phyloP scores from a whole-genome alignment of 2,329 filamentous ascomycete genomes.

The Fusarium sp. region DNA sequence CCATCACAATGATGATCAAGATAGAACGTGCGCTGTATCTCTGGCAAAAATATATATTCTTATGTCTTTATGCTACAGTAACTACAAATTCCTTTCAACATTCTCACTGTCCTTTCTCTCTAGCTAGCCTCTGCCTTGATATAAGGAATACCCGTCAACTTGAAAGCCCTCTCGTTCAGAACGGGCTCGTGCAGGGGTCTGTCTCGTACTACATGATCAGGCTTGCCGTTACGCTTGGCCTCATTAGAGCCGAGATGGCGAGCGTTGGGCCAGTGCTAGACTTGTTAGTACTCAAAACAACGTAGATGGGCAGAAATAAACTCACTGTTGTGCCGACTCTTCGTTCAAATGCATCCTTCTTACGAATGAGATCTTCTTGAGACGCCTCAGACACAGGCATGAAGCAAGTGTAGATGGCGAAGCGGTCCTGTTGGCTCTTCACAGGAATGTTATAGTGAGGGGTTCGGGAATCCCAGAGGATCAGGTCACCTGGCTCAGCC shows the following conservation, averaged over 20 bases:
- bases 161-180: conserved; percentile 32
- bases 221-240: conserved; percentile 35
- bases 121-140: conserved; percentile 16
- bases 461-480: conserved; percentile 52
- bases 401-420: conserved; percentile 48
- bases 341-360: conserved; percentile 54
- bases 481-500: conserved; percentile 56
- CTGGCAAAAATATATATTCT: not conserved
- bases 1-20: not conserved
- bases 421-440: conserved; percentile 49
- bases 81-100: not conserved
- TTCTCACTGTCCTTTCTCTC: too few species aligned
- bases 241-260: conserved; percentile 28
- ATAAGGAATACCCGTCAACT: conserved; percentile 40
- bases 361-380: conserved; percentile 52
- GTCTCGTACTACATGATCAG: conserved; percentile 29
- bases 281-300: not conserved
- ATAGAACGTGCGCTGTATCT: not conserved
- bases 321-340: conserved; percentile 49
- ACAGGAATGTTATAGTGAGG: conserved; percentile 56
- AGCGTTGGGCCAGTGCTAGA: conserved; percentile 49
- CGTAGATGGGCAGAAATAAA: not conserved
- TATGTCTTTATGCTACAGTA: not conserved
- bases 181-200: conserved; percentile 32
- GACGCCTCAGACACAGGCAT: conserved; percentile 34